Evolutionary conservation across 2,329 filamentous ascomycete species (phyloP), one percentile per base, ranked within the genome.

Genomic region (Aspergillus hortae): DNA sequence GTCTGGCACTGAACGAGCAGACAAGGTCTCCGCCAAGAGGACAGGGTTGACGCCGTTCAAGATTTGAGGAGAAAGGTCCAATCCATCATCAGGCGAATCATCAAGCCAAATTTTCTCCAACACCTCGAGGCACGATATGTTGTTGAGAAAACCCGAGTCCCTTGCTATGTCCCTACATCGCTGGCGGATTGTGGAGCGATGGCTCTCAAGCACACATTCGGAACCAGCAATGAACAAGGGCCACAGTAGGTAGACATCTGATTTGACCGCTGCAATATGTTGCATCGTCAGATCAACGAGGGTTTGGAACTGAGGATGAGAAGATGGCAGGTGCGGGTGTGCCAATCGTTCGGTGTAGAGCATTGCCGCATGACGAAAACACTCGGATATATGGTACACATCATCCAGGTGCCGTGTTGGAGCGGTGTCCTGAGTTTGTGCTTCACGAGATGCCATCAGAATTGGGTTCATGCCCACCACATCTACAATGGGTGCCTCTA

Each of bases 61-160:
- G 19, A 19, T 36, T 23, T 30, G 14, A 7, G 19, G 17, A 17
- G 21, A 15, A 11, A 32, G 14, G 6, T 36, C 23, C 23, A 40
- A 3, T 6, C 32, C 27, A 19, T 52, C 42, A n/a, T 17, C 21
- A 23, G 42, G 32, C 0, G 62, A 58, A 40, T 66, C 61, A 17
- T 63, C 80, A 11, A 78, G 77, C 92, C 92, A 96, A 14, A 95
- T 81, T 62, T 86, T 85, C 76, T 96, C 92, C 40, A 96, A 74
- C 4, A 96, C 84, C 63, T 94, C 89, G 23, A 96, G 79, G 6
- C 89, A 90, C 6, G 88, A 88, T 38, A 95, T 80, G 67, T 96
- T 96, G 73, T 96, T 96, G 78, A 91, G 89, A 73, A 96, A 96
- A 1, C 92, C 92, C 49, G 88, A 92, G 59, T 92, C 88, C 27